These are phyloP conservation scores for Tolypocladium tropicale DNA, from an alignment of 2,329 filamentous ascomycete genomes.

Conservation along the genomic window DNA sequence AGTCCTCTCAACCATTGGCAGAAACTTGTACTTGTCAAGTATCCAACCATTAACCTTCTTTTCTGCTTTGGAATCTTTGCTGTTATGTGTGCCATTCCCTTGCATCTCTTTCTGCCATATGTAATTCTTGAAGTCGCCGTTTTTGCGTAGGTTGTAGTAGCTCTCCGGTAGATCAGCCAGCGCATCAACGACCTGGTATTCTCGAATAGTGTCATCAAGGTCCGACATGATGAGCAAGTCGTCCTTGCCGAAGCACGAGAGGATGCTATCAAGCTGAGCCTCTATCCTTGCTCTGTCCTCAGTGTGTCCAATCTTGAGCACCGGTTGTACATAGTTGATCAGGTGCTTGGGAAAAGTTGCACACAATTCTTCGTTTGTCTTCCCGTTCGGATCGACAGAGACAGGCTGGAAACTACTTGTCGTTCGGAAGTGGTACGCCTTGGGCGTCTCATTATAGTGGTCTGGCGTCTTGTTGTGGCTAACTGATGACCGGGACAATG, in stretches of 20 bases:
- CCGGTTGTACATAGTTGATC: neutral
- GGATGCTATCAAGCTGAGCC: slow-evolving; percentile 40
- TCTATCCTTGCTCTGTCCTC: slow-evolving; percentile 7
- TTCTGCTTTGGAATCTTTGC: neutral
- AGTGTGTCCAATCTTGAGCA: neutral
- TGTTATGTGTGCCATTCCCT: neutral
- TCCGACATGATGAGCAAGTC: slow-evolving; percentile 41
- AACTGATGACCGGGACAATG: too few relatives aligned
- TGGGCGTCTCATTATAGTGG: too few relatives aligned
- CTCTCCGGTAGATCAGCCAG: slow-evolving; percentile 12
- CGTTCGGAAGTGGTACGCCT: neutral
- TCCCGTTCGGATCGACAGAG: neutral
- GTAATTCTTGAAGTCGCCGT: neutral
- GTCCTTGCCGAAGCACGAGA: slow-evolving; percentile 33
- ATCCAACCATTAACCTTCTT: neutral
- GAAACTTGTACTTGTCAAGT: neutral
- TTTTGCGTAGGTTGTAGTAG: neutral
- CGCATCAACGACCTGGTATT: slow-evolving; percentile 33
- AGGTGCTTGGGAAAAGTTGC: neutral
- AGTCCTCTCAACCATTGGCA: slow-evolving; percentile 39
- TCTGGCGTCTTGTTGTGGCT: neutral
- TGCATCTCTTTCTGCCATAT: neutral
- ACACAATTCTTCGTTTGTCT: neutral
- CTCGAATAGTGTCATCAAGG: slow-evolving; percentile 31
- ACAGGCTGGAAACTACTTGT: neutral